Evolutionary conservation across 2,329 filamentous ascomycete genomes (phyloP).

Genomic region (Rugonectria rugulosa): DNA sequence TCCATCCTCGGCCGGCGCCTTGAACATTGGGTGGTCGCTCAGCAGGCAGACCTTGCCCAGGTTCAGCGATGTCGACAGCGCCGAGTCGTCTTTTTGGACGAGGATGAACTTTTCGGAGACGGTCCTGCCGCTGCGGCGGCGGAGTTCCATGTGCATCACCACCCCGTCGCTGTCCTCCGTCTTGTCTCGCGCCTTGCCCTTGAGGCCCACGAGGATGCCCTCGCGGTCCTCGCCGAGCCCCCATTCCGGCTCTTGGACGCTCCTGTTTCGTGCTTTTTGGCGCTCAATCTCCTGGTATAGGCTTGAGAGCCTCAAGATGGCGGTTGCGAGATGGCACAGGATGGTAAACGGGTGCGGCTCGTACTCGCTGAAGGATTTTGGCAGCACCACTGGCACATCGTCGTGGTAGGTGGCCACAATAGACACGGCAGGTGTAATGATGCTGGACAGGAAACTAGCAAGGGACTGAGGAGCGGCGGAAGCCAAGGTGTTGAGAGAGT

Average conservation of each 20-base stretch:
- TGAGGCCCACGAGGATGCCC: slow-evolving; percentile 76
- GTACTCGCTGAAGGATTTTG: slow-evolving; percentile 58
- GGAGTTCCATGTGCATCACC: slow-evolving; percentile 85
- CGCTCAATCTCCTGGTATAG: slow-evolving; percentile 77
- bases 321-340: slow-evolving; percentile 86
- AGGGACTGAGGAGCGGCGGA: slow-evolving; percentile 63
- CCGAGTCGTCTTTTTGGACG: slow-evolving; percentile 38
- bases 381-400: slow-evolving; percentile 71
- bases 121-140: slow-evolving; percentile 80
- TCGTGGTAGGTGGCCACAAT: slow-evolving; percentile 83
- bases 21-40: slow-evolving; percentile 78
- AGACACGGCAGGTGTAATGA: slow-evolving; percentile 72
- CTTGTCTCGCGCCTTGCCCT: slow-evolving; percentile 55
- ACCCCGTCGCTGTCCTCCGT: slow-evolving; percentile 54
- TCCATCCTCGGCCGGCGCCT: slow-evolving; percentile 47
- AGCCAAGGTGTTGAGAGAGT: slow-evolving; percentile 76
- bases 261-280: slow-evolving; percentile 79
- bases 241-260: slow-evolving; percentile 77
- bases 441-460: slow-evolving; percentile 72
- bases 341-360: slow-evolving; percentile 74
- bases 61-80: slow-evolving; percentile 20
- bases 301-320: slow-evolving; percentile 77
- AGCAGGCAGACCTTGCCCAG: slow-evolving; percentile 64
- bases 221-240: slow-evolving; percentile 81
- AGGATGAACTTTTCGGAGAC: slow-evolving; percentile 73